A percentile compares a stretch with the other conserved stretches of the same genome.
Conservation (phyloP, 2,329 filamentous ascomycete species). For the Verticillium dahliae region DNA sequence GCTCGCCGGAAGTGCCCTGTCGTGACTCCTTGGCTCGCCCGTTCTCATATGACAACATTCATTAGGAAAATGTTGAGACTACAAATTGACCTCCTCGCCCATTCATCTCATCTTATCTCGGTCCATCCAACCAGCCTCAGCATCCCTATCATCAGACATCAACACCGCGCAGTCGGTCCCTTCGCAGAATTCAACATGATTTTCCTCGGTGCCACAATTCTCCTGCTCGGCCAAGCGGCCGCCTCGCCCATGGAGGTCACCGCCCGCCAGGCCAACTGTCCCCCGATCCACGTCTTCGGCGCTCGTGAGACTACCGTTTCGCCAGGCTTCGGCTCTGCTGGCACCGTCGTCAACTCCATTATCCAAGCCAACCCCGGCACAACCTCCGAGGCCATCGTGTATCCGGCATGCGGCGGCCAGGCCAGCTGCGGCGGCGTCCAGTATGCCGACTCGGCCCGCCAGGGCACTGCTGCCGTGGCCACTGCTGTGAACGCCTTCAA, state of each 20-base stretch:
- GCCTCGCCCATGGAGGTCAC: background rate
- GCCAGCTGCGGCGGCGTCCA: slow-evolving; percentile 48
- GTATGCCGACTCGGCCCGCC: slow-evolving; percentile 52
- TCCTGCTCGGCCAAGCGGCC: slow-evolving; percentile 4
- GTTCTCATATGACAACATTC: background rate
- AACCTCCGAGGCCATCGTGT: slow-evolving; percentile 48
- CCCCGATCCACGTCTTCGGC: slow-evolving; percentile 36
- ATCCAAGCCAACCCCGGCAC: slow-evolving; percentile 39
- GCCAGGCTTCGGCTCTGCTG: slow-evolving; percentile 44
- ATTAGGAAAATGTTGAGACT: background rate
- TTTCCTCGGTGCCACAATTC: slow-evolving; percentile 1
- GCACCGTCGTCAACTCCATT: slow-evolving; percentile 43
- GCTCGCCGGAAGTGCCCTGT: background rate
- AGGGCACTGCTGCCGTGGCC: slow-evolving; percentile 52
- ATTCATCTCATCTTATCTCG: background rate
- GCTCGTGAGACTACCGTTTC: slow-evolving; percentile 42
- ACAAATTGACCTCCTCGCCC: background rate
- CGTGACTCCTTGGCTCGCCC: background rate
- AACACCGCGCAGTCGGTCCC: background rate
- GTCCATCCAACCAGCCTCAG: background rate
- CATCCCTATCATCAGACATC: background rate
- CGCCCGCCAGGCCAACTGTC: slow-evolving; percentile 18
- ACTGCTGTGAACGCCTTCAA: slow-evolving; percentile 54
- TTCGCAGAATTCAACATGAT: slow-evolving; percentile 1
- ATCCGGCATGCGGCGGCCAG: slow-evolving; percentile 59